Percentiles rank a stretch among this genome's conserved stretches.
These are phyloP conservation scores for Rhizopogon vesiculosus DNA, from an alignment of 768 basidiomycete genomes.

Conservation along the genomic window DNA sequence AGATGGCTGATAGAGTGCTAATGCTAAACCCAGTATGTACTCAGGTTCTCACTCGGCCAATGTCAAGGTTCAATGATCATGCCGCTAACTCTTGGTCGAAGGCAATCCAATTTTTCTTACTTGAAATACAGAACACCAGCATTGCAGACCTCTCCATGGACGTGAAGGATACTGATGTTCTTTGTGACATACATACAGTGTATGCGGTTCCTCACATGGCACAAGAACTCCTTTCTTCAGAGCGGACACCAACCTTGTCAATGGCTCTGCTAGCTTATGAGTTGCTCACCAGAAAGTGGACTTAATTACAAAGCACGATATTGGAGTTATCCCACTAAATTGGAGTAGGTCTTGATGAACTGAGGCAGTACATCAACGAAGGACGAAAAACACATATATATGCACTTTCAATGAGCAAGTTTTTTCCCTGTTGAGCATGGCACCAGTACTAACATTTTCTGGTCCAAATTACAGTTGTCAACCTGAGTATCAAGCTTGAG, in stretches of 20 bases:
- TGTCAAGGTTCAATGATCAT: conserved; percentile 8
- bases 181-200: conserved; percentile 26
- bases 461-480: conserved; percentile 4
- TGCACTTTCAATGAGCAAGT: conserved; percentile 7
- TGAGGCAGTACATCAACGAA: conserved; percentile 24
- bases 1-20: conserved; percentile 31
- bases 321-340: conserved; percentile 25
- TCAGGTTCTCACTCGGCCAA: too few species aligned
- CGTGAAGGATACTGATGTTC: conserved; percentile 8
- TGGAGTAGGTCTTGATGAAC: conserved; percentile 21
- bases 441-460: not conserved
- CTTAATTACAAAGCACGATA: conserved; percentile 7
- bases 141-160: not conserved
- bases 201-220: conserved; percentile 23
- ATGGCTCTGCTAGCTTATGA: conserved; percentile 29
- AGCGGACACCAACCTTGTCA: conserved; percentile 30
- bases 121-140: not conserved
- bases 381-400: conserved; percentile 8
- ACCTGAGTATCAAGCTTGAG: conserved; percentile 11
- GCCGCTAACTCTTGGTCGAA: conserved; percentile 1
- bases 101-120: conserved; percentile 4
- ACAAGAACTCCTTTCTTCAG: conserved; percentile 30
- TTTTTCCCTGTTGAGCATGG: not conserved
- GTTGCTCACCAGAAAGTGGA: conserved; percentile 15
- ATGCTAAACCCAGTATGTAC: conserved; percentile 24